Evolutionary conservation across 2,329 filamentous ascomycete species (phyloP), one percentile per base, ranked within the genome.

Genomic region (Parafenestella ontariensis): DNA sequence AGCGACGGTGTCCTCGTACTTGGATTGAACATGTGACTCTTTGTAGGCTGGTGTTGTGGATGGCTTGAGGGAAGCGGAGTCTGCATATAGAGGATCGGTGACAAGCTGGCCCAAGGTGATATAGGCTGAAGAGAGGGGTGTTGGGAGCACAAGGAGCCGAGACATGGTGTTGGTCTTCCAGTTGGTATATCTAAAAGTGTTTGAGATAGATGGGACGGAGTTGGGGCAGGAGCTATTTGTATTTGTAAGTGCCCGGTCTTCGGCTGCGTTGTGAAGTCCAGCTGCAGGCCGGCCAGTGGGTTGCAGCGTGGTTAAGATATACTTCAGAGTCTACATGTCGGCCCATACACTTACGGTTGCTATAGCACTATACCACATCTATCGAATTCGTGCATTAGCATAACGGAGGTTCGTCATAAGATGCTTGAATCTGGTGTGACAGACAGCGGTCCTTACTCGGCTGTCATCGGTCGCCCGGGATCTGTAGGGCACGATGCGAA

Each of bases 71-170:
- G 59, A 65, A 26, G 44, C 29, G n/a, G 59, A 58, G 5, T 52
- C 42, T 1, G 60, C 39, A 20, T 60, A 40, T 4, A 71, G 47
- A 9, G 68, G 70, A 26, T 70, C 57, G 37, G 57, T 59, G 41
- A 73, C 54, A 33, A 74, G 54, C 49, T 74, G 70, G n/a, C 70
- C 69, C 1, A 72, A 54, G 5, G 52, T 46, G 20, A 74, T 44
- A 5, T 63, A 54, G 31, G 45, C 54, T 13, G 65, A 49, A 13
- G 69, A 51, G 10, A 69, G 60, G 37, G 69, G 66, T 8, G 56
- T 45, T 20, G 70, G 71, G 3, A 73, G 60, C 10, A 62, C 46
- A 40, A 70, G 37, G 11, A 66, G 46, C 20, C 47, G 50, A 45
- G 63, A 56, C 69, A 71, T 72, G 37, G 15, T 51, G 49, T n/a